phyloP scores from a whole-genome alignment of 228 moss, liverwort and hornwort genomes.

The Sphagnum magellanicum region DNA sequence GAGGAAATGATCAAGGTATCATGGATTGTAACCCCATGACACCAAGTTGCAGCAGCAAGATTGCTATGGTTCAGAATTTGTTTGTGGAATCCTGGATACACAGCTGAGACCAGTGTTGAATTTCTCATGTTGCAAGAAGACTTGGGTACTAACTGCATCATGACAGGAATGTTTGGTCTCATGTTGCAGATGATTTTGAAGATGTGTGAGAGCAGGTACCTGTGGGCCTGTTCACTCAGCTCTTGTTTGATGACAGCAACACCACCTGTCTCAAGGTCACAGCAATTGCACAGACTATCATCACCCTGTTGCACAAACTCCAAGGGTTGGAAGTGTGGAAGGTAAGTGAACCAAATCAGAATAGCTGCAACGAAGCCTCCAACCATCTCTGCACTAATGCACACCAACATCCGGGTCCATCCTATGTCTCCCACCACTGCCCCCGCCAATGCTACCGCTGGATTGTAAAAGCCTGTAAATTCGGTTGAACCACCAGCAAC shows the following conservation, averaged over 20 bases:
- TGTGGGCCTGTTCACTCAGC: constrained; percentile 32
- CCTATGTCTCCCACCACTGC: constrained; percentile 31
- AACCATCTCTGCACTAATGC: constrained; percentile 32
- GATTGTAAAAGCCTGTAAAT: constrained; percentile 30
- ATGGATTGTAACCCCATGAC: too few species aligned
- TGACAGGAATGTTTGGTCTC: too few species aligned
- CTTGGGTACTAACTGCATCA: too few species aligned
- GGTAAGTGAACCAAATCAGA: constrained; percentile 37
- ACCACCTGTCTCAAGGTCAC: constrained; percentile 36
- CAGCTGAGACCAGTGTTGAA: too few species aligned
- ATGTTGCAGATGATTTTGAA: too few species aligned
- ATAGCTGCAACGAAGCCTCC: constrained; percentile 31
- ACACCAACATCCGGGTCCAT: constrained; percentile 19
- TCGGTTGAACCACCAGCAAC: too few species aligned
- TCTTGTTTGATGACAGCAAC: constrained; percentile 56
- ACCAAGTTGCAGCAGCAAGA: too few species aligned
- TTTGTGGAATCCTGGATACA: too few species aligned
- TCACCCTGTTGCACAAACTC: constrained; percentile 24
- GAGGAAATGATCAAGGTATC: too few species aligned
- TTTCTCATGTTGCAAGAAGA: too few species aligned
- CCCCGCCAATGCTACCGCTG: constrained; percentile 34
- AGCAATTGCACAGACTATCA: constrained; percentile 28
- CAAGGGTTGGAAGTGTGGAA: constrained; percentile 43
- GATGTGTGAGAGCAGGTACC: constrained; percentile 10
- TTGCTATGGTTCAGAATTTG: too few species aligned